Conservation (phyloP, 2,329 filamentous ascomycete genomes). For the Sclerotinia trifoliorum region DNA sequence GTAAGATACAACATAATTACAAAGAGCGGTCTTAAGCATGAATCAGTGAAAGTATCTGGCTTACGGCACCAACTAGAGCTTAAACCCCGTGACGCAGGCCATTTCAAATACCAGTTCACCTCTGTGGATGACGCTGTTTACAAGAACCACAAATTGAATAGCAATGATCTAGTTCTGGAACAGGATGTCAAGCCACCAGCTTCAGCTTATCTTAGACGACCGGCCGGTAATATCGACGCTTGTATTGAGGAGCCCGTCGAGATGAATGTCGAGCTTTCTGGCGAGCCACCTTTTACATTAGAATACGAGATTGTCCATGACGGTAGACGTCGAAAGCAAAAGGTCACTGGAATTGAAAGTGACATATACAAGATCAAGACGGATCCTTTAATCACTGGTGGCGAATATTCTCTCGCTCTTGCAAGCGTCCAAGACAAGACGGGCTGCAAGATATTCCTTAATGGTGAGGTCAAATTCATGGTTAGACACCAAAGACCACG, state of each 20-base stretch:
- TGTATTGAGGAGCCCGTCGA: constrained; percentile 82
- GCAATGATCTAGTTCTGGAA: constrained; percentile 65
- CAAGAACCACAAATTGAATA: constrained; percentile 59
- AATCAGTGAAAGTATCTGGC: constrained; percentile 57
- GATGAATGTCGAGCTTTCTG: constrained; percentile 71
- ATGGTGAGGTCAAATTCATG: constrained; percentile 79
- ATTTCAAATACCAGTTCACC: constrained; percentile 82
- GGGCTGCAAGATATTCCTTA: constrained; percentile 80
- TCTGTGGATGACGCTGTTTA: constrained; percentile 83
- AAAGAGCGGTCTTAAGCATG: constrained; percentile 49
- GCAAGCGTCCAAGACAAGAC: constrained; percentile 83
- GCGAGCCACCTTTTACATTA: constrained; percentile 82
- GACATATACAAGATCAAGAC: constrained; percentile 72
- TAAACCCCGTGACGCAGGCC: constrained; percentile 75
- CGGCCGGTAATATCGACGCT: constrained; percentile 57
- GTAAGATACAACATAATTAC: constrained; percentile 73
- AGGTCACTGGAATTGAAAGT: constrained; percentile 60
- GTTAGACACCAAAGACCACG: constrained; percentile 87
- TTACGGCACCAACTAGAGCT: constrained; percentile 83
- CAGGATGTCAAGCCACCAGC: constrained; percentile 94
- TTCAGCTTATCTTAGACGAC: constrained; percentile 66
- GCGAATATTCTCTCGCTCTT: constrained; percentile 84
- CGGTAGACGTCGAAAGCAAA: constrained; percentile 74
- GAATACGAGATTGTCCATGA: constrained; percentile 93
- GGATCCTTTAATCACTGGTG: constrained; percentile 70